Evolutionary conservation across 163 green algal genomes (phyloP).

Genomic region (Scenedesmus sp.): DNA sequence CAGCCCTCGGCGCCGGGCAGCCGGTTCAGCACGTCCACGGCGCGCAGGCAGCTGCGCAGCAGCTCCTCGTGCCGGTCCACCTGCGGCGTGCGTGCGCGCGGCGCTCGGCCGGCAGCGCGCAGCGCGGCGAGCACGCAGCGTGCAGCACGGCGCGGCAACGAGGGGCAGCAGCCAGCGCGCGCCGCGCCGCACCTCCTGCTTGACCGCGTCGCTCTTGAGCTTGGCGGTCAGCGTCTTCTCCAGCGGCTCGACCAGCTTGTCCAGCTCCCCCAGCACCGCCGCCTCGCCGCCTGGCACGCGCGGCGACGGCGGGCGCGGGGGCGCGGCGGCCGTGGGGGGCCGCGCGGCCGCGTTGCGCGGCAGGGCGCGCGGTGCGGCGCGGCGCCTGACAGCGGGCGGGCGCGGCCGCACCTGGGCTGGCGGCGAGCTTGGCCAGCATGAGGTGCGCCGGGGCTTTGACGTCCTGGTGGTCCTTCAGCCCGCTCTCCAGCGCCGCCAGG

Average conservation of each 20-base stretch:
- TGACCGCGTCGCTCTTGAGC: slow-evolving; percentile 86
- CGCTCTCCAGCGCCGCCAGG: slow-evolving; percentile 64
- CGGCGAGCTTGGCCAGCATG: slow-evolving; percentile 82
- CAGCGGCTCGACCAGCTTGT: slow-evolving; percentile 83
- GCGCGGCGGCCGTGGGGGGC: no score
- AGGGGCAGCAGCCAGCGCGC: neutral
- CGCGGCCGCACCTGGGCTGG: slow-evolving; percentile 27
- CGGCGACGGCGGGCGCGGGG: no score
- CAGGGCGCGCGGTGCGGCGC: no score
- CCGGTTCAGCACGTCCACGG: slow-evolving; percentile 71
- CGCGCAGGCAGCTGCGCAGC: slow-evolving; percentile 83
- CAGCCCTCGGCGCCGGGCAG: slow-evolving; percentile 50
- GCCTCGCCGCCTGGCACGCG: slow-evolving; percentile 32
- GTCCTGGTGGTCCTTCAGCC: slow-evolving; percentile 86
- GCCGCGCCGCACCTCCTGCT: slow-evolving; percentile 78
- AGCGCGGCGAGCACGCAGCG: no score
- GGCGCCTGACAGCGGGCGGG: no score
- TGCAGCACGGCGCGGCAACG: neutral
- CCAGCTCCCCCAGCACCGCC: slow-evolving; percentile 59
- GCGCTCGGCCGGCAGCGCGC: no score
- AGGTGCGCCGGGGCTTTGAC: slow-evolving; percentile 89
- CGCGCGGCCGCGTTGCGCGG: no score
- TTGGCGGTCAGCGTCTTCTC: slow-evolving; percentile 88
- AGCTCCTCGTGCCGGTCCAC: slow-evolving; percentile 92
- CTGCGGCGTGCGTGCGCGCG: slow-evolving; percentile 33